A percentile compares a stretch with the other conserved stretches of the same genome.
phyloP scores from a whole-genome alignment of 2,329 filamentous ascomycete genomes.

The Fusarium sp. region DNA sequence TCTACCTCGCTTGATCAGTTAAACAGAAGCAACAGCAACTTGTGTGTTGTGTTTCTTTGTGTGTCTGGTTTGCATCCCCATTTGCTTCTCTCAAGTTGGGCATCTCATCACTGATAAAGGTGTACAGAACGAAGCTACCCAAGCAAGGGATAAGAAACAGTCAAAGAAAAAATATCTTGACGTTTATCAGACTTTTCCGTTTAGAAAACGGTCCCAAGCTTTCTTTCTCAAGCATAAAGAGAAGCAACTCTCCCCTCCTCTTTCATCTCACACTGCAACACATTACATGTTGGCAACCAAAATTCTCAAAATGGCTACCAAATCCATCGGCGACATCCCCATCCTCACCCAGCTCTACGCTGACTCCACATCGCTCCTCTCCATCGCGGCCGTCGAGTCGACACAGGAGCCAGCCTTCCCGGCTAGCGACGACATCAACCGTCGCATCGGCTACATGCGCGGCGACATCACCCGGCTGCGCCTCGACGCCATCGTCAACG shows the following conservation, averaged over 20 bases:
- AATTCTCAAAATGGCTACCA: constrained; percentile 44
- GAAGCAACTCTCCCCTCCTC: neutral
- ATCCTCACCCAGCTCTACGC: constrained; percentile 74
- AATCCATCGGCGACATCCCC: constrained; percentile 67
- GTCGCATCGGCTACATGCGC: constrained; percentile 76
- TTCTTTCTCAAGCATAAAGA: neutral
- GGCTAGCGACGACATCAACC: constrained; percentile 70
- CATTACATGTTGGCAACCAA: constrained; percentile 36
- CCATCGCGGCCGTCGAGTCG: constrained; percentile 9
- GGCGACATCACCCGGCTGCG: constrained; percentile 85
- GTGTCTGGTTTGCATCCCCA: neutral
- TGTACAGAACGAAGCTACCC: neutral
- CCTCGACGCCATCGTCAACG: constrained; percentile 91
- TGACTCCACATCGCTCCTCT: constrained; percentile 25
- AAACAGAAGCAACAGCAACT: neutral
- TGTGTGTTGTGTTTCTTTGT: neutral
- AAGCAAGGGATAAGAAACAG: neutral
- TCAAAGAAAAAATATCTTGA: neutral
- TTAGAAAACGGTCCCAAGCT: neutral
- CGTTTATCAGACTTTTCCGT: neutral
- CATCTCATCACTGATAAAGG: neutral
- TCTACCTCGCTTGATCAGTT: neutral
- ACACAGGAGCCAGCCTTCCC: constrained; percentile 11
- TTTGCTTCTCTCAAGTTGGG: neutral
- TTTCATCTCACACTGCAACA: neutral